These are phyloP conservation scores for Suhomyces bolitotheri DNA, from an alignment of 1,139 yeast genomes.

Conservation along the genomic window DNA sequence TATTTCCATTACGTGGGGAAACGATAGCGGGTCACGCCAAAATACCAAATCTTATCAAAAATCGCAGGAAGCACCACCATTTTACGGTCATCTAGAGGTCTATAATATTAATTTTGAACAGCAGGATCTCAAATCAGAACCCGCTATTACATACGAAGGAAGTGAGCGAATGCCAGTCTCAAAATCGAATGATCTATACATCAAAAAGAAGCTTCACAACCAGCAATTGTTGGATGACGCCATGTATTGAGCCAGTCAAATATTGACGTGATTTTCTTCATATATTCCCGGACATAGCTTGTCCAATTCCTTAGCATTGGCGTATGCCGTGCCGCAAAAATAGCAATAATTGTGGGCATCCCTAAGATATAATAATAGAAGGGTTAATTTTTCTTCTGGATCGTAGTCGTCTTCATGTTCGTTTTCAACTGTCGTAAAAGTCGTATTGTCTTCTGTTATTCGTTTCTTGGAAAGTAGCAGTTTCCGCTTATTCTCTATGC, in stretches of 20 bases:
- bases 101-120: conserved; percentile 22
- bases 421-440: no score
- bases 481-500: neutral
- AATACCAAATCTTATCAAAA: conserved; percentile 15
- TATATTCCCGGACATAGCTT: conserved; percentile 46
- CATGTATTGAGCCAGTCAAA: conserved; percentile 8
- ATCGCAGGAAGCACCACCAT: conserved; percentile 20
- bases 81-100: conserved; percentile 19
- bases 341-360: conserved; percentile 42
- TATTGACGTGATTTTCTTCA: conserved; percentile 37
- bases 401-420: conserved; percentile 1
- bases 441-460: neutral
- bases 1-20: conserved; percentile 39
- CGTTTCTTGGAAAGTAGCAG: conserved; percentile 2
- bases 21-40: conserved; percentile 4
- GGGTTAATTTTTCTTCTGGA: conserved; percentile 8
- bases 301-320: conserved; percentile 35
- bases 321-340: conserved; percentile 47
- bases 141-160: conserved; percentile 18
- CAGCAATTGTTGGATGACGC: conserved; percentile 18
- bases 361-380: conserved; percentile 33
- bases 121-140: conserved; percentile 11
- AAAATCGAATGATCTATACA: conserved; percentile 21
- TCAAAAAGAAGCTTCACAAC: conserved; percentile 17
- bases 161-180: conserved; percentile 22